Evolutionary conservation across 306 rosid species (phyloP).

Genomic region (Citrullus colocynthis): DNA sequence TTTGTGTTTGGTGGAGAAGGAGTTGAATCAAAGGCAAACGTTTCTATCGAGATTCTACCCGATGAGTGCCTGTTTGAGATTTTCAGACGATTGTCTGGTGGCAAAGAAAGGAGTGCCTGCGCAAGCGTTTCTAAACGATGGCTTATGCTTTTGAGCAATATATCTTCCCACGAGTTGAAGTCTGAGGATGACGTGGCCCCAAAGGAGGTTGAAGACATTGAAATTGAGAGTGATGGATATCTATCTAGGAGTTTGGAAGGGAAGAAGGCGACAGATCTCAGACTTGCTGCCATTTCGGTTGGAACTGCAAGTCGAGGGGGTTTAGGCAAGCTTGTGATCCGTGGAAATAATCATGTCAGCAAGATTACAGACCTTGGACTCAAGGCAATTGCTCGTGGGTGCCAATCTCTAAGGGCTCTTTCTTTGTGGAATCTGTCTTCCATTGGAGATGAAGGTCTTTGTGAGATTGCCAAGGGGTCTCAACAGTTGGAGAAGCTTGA

Average conservation of each 20-base stretch:
- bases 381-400: conserved; percentile 59
- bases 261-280: conserved; percentile 74
- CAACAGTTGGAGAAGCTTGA: conserved; percentile 64
- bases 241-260: conserved; percentile 86
- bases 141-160: conserved; percentile 77
- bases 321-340: conserved; percentile 65
- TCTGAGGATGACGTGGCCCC: conserved; percentile 11
- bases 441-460: conserved; percentile 62
- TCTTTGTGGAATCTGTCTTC: conserved; percentile 54
- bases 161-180: conserved; percentile 34
- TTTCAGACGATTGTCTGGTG: conserved; percentile 72
- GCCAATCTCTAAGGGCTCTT: conserved; percentile 68
- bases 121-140: conserved; percentile 81
- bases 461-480: conserved; percentile 64
- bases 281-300: conserved; percentile 84
- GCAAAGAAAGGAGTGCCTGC: conserved; percentile 59
- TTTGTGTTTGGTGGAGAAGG: conserved; percentile 36
- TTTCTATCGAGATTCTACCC: conserved; percentile 62
- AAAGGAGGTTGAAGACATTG: conserved; percentile 33
- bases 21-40: conserved; percentile 43
- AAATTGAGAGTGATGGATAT: conserved; percentile 48
- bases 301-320: conserved; percentile 89
- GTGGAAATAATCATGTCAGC: conserved; percentile 37
- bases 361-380: conserved; percentile 60
- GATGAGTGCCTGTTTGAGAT: conserved; percentile 94